Base-by-base conservation (phyloP, 129 eudicot genomes). In the Chrysanthemum lavandulifolium region DNA sequence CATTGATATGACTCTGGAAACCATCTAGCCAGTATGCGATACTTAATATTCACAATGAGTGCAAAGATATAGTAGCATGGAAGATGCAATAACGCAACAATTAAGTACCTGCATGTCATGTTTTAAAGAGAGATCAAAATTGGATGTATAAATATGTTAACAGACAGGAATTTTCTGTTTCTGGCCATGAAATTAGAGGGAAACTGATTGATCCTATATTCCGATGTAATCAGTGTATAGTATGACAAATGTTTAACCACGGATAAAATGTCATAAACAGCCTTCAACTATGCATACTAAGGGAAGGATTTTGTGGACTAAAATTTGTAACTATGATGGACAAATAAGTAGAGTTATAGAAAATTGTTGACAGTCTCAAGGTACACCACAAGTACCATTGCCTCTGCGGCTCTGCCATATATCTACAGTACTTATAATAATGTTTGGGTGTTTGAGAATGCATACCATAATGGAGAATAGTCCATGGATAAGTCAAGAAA, bases 401-500 rank as follows among this genome's bases (percentile, higher is more conserved):
- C 56, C 2, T 14, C 56, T 14, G 15, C 5, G 57, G 15, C 57
- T n/a, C 54, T 6, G 49, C 33, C 5, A 21, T 5, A 36, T 36
- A 36, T 6, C 43, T 36, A 6, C 8, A 36, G 8, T 36, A 4
- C 43, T 36, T 5, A 36, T 10, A 49, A 15, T 47, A 49, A n/a
- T 48, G 33, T 59, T 48, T 50, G 55, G 59, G 55, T 27, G 64
- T 73, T 58, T 73, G 9, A 69, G 56, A 70, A 55, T 63, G 82
- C 91, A 25, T 84, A 91, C 97, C 95, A 91, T 45, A 88, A 21
- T 2, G 97, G 97, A 77, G 97, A 81, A 75, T 73, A 65, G 63
- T 78, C 62, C 64, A 21, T 27, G 14, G 97, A 84, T 69, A 91
- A 80, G 74, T 91, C 97, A 65, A 91, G 96, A 75, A 91, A 71